Evolutionary conservation across 202 grass and related monocot genomes (phyloP), one percentile per base, ranked within the genome.

Genomic region (Setaria viridis): DNA sequence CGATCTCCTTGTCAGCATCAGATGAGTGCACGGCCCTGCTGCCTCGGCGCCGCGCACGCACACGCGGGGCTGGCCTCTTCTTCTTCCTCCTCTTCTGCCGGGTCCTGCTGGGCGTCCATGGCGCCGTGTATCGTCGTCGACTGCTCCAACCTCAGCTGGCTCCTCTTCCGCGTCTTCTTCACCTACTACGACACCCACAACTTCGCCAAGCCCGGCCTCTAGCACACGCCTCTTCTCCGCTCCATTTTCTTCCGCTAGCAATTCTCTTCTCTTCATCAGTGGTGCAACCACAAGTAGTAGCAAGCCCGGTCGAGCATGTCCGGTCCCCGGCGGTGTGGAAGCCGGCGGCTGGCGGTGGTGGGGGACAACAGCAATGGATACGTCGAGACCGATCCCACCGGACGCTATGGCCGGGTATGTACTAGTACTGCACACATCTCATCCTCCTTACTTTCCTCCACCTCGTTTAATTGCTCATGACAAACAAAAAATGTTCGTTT

Each of bases 361-460:
- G 43, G 29, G 42, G 59, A 43, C 75, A 30, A 45, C 51, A 10
- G 0, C 51, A 82, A 82, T 39, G 80, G 80, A 33, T 82, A 82
- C 66, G 80, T 82, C 14, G 80, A 82, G 80, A 82, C 80, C 41
- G 80, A 82, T 9, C 80, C 80, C 51, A 82, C 67, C 2, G 80
- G 80, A 8, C 80, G 80, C 21, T 82, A 82, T 34, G 80, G 80
- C 41, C n/a, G 80, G 80, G 80, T 82, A 71, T 4, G 80, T 45
- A 53, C 19, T 37, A 8, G 25, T 25, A 25, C 53, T 42, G 19
- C 53, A 21, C 5, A 50, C 3, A 25, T 25, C 25, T 25, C 25
- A 25, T 25, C 25, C 25, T 25, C 25, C 25, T 25, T 25, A 25
- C 39, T 41, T 41, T 2, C 11, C 33, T 56, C 3, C 6, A 1